Conservation (phyloP, 257 asterid genomes). For the Cruciata laevipes region DNA sequence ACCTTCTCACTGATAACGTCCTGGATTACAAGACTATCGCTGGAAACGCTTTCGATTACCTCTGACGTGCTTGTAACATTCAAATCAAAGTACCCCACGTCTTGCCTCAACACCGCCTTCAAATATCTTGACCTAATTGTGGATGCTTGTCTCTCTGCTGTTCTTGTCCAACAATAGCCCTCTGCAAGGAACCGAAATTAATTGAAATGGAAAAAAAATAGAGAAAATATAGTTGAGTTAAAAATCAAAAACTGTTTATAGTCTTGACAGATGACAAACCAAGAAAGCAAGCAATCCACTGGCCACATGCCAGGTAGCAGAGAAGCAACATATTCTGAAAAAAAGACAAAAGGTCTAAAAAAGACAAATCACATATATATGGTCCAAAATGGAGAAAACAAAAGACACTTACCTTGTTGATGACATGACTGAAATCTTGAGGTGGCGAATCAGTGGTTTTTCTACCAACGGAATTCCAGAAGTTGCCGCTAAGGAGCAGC, state of each 20-base stretch:
- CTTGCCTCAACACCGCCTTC: slow-evolving; percentile 1
- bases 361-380: neutral
- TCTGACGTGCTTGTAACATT: neutral
- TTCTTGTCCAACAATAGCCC: slow-evolving; percentile 2
- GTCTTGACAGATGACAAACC: slow-evolving; percentile 33
- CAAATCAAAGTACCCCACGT: neutral
- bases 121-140: neutral
- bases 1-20: neutral
- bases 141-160: slow-evolving; percentile 3
- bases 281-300: slow-evolving; percentile 68
- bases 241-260: slow-evolving; percentile 46
- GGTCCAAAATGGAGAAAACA: neutral
- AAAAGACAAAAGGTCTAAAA: neutral
- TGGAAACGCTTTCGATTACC: neutral
- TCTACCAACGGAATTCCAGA: slow-evolving; percentile 57
- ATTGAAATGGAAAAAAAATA: neutral
- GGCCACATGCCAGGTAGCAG: slow-evolving; percentile 67
- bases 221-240: slow-evolving; percentile 52
- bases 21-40: neutral
- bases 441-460: slow-evolving; percentile 15
- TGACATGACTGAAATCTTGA: slow-evolving; percentile 24
- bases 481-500: slow-evolving; percentile 49
- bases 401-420: slow-evolving; percentile 39
- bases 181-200: neutral
- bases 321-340: slow-evolving; percentile 64